These are phyloP conservation scores for Cytospora mali DNA, from an alignment of 2,329 filamentous ascomycete species.

Conservation along the genomic window DNA sequence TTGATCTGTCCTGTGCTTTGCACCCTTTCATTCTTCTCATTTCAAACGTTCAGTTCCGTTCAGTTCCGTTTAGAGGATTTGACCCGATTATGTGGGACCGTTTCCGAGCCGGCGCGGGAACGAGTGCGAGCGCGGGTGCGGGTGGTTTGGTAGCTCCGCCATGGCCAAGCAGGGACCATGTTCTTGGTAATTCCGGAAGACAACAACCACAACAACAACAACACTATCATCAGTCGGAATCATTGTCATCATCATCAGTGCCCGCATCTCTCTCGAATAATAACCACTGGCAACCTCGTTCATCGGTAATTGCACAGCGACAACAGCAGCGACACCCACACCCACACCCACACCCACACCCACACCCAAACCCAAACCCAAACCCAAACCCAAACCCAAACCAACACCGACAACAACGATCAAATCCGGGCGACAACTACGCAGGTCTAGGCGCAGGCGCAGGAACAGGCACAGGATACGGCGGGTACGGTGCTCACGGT, in stretches of 20 bases:
- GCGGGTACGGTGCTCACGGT: neutral
- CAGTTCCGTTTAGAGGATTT: neutral
- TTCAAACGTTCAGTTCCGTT: no score
- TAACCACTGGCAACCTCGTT: conserved; percentile 25
- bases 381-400: no score
- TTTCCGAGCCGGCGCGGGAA: conserved; percentile 2
- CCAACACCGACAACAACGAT: conserved; percentile 16
- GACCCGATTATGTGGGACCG: conserved; percentile 19
- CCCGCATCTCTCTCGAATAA: neutral
- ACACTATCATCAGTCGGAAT: neutral
- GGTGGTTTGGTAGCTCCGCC: neutral
- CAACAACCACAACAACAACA: conserved; percentile 11
- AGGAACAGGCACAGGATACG: neutral
- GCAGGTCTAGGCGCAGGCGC: neutral
- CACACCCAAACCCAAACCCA: neutral
- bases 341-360: neutral
- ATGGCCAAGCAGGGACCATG: neutral
- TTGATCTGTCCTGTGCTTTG: no score
- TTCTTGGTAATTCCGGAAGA: neutral
- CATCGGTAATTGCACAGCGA: conserved; percentile 19
- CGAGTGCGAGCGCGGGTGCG: neutral
- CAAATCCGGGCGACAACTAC: conserved; percentile 10
- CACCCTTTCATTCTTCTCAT: conserved; percentile 8
- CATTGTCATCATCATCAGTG: neutral
- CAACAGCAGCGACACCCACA: conserved; percentile 18